Evolutionary conservation across 1,139 yeast species (phyloP).

Genomic region (Geotrichum bryndzae): DNA sequence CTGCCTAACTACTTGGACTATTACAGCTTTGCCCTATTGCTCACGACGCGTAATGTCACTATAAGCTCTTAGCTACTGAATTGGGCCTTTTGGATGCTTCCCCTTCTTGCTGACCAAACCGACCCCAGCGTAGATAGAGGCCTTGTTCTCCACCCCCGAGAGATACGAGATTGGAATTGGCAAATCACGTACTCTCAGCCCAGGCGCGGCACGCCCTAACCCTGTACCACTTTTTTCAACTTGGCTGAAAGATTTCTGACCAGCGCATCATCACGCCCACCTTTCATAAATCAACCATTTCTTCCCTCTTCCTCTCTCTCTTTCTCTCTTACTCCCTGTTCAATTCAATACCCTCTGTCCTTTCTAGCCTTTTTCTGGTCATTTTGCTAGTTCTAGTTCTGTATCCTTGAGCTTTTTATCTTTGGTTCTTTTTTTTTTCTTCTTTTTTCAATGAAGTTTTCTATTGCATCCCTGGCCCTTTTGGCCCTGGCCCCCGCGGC

Average conservation of each 20-base stretch:
- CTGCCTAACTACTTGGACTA: neutral
- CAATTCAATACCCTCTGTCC: neutral
- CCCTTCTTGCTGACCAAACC: too few relatives aligned
- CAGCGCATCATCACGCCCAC: neutral
- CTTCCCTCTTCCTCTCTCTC: neutral
- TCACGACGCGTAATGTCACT: too few relatives aligned
- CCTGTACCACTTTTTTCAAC: neutral
- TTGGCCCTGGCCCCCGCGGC: conserved; percentile 4
- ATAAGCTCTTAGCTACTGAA: too few relatives aligned
- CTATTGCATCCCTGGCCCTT: conserved; percentile 7
- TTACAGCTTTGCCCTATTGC: too few relatives aligned
- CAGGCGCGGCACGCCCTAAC: neutral
- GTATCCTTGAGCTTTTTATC: neutral
- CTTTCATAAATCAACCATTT: neutral
- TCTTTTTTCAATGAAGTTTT: conserved; percentile 4
- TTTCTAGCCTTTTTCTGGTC: neutral
- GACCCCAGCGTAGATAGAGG: neutral
- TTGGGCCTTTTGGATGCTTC: neutral
- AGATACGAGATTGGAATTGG: neutral
- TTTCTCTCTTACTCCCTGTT: neutral
- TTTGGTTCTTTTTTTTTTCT: neutral
- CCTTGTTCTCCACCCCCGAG: neutral
- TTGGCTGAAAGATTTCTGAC: neutral
- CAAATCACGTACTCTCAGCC: neutral
- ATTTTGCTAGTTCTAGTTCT: neutral